Evolutionary conservation across 257 asterid species (phyloP).

Genomic region (Solanum commersonii): DNA sequence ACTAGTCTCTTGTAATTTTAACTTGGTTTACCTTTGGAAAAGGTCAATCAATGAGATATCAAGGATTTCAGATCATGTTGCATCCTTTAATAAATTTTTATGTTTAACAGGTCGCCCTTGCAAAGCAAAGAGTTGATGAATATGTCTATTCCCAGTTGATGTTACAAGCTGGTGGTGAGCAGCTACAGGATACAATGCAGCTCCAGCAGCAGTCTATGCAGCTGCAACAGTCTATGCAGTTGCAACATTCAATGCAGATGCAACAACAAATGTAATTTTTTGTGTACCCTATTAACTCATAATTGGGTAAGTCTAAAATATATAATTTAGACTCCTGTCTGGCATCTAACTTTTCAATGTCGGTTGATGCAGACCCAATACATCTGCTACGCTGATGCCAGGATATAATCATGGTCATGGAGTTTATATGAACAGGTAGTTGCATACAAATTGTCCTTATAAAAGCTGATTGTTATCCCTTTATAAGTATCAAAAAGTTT

Average conservation of each 20-base stretch:
- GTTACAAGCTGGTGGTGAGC: conserved; percentile 55
- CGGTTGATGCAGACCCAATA: conserved; percentile 39
- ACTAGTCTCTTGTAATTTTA: not conserved
- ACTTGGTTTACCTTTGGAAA: not conserved
- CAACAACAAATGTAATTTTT: conserved; percentile 33
- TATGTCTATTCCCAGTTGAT: conserved; percentile 79
- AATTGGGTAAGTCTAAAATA: not conserved
- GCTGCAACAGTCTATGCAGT: not conserved
- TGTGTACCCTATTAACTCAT: not conserved
- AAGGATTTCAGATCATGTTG: not conserved
- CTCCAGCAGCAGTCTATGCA: conserved; percentile 18
- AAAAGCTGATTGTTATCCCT: not conserved
- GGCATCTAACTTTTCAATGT: not conserved
- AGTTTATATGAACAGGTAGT: conserved; percentile 53
- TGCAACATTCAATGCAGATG: conserved; percentile 11
- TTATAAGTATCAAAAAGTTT: not conserved
- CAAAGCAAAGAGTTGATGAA: conserved; percentile 88
- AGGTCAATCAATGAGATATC: not conserved
- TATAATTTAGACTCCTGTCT: not conserved
- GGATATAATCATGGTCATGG: conserved; percentile 52
- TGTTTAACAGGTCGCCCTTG: conserved; percentile 53
- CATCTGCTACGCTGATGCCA: conserved; percentile 42
- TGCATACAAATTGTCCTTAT: not conserved
- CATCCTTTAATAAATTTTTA: not conserved
- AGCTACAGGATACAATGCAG: conserved; percentile 12